Conservation (phyloP, 2,329 filamentous ascomycete genomes). For the Cladophialophora yegresii region DNA sequence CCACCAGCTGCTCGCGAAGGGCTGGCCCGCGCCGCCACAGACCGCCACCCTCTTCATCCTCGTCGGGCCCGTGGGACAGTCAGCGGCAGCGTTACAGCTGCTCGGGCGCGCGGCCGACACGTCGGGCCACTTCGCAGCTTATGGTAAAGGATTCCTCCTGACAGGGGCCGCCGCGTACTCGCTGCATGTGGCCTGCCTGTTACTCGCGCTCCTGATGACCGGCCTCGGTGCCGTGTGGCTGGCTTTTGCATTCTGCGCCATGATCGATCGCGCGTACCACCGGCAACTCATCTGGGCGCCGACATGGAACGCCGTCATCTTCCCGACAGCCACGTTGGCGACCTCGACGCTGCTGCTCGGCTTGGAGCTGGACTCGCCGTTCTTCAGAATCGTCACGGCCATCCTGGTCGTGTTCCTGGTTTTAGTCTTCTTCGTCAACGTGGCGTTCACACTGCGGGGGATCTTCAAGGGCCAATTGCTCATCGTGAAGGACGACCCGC, state of each 20-base stretch:
- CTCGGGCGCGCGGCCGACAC: slow-evolving; percentile 42
- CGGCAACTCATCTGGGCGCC: slow-evolving; percentile 28
- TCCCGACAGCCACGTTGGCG: slow-evolving; percentile 31
- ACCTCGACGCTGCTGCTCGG: slow-evolving; percentile 41
- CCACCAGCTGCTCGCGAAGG: slow-evolving; percentile 29
- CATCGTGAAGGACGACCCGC: slow-evolving; percentile 28
- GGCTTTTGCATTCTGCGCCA: slow-evolving; percentile 42
- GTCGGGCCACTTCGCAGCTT: slow-evolving; percentile 41
- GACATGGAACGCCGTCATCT: slow-evolving; percentile 33
- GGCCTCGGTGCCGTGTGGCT: slow-evolving; percentile 49
- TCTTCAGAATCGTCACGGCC: slow-evolving; percentile 46
- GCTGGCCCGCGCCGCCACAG: slow-evolving; percentile 35
- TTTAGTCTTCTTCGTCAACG: slow-evolving; percentile 41
- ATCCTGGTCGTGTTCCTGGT: slow-evolving; percentile 43
- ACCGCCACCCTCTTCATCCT: slow-evolving; percentile 45
- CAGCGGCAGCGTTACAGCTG: slow-evolving; percentile 42
- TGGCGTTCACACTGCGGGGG: slow-evolving; percentile 40
- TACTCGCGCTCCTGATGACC: slow-evolving; percentile 45
- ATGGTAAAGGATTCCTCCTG: slow-evolving; percentile 42
- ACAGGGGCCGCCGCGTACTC: slow-evolving; percentile 40
- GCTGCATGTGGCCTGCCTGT: slow-evolving; percentile 42
- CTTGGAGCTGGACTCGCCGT: slow-evolving; percentile 44
- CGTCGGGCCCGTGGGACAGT: slow-evolving; percentile 45
- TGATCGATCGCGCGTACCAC: slow-evolving; percentile 23
- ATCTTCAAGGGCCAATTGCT: slow-evolving; percentile 40